phyloP scores from a whole-genome alignment of 139 green algal genomes.

The Raphidocelis subcapitata region DNA sequence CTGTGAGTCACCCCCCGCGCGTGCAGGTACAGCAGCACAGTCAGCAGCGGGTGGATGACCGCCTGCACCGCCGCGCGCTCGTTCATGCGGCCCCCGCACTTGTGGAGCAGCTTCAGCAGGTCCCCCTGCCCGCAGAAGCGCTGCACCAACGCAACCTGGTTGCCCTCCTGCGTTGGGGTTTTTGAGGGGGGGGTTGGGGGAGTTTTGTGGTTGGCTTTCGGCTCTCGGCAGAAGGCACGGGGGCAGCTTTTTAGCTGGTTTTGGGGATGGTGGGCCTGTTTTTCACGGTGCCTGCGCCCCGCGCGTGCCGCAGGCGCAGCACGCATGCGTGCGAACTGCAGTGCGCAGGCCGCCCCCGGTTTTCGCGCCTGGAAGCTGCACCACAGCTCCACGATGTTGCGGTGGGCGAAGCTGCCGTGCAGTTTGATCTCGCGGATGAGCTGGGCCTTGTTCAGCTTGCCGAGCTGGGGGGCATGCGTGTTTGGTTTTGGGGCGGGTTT shows the following conservation, averaged over 20 bases:
- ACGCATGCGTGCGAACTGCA: no score
- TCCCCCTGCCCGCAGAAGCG: conserved; percentile 19
- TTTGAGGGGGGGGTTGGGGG: background rate
- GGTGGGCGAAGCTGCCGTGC: conserved; percentile 17
- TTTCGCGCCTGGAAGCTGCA: conserved; percentile 9
- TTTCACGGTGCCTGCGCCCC: no score
- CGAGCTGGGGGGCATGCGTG: background rate
- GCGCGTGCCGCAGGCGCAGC: no score
- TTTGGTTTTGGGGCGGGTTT: no score
- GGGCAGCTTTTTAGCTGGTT: no score
- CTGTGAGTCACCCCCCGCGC: conserved; percentile 39
- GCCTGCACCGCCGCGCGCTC: conserved; percentile 22
- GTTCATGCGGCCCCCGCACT: conserved; percentile 13
- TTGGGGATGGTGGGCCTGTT: no score
- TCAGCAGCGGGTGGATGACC: conserved; percentile 33
- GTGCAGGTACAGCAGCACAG: conserved; percentile 49
- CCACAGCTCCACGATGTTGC: conserved; percentile 33
- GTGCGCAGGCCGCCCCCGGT: background rate
- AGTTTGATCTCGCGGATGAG: conserved; percentile 26
- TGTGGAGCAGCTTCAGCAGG: conserved; percentile 18
- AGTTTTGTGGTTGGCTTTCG: no score
- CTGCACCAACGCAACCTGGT: conserved; percentile 23
- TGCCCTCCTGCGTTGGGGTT: conserved; percentile 8
- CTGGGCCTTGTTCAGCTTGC: conserved; percentile 31
- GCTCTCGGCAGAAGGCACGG: no score